These are phyloP conservation scores for Lomentospora prolificans DNA, from an alignment of 2,329 filamentous ascomycete species.

Conservation along the genomic window DNA sequence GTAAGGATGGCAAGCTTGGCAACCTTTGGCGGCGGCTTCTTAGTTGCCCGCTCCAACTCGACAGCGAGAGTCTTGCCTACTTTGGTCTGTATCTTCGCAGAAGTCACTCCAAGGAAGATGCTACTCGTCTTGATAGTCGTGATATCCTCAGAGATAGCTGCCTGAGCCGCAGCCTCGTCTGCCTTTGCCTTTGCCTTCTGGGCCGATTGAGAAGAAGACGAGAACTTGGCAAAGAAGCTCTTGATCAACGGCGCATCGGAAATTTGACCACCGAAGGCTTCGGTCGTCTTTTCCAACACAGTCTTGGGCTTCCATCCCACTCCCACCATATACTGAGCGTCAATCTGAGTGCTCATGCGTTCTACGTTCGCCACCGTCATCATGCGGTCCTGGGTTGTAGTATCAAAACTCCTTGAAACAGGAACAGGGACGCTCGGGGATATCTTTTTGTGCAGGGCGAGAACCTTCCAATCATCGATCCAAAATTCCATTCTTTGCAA, in stretches of 20 bases:
- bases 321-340: conserved; percentile 79
- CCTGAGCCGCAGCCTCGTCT: conserved; percentile 54
- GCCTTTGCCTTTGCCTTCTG: conserved; percentile 46
- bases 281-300: conserved; percentile 29
- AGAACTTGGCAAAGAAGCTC: conserved; percentile 73
- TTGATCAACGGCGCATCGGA: conserved; percentile 54
- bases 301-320: conserved; percentile 69
- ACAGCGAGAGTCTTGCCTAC: conserved; percentile 63
- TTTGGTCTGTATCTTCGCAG: conserved; percentile 69
- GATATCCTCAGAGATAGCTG: conserved; percentile 59
- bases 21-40: conserved; percentile 85
- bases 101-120: conserved; percentile 83
- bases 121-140: conserved; percentile 61
- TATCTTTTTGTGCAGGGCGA: conserved; percentile 73
- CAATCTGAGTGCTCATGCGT: conserved; percentile 81
- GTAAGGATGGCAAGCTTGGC: conserved; percentile 83
- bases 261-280: conserved; percentile 38
- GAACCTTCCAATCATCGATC: conserved; percentile 76
- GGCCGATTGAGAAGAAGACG: conserved; percentile 43
- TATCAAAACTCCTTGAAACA: conserved; percentile 71
- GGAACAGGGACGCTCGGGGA: conserved; percentile 64
- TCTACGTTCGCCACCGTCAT: conserved; percentile 81
- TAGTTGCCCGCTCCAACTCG: conserved; percentile 90
- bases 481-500: conserved; percentile 80
- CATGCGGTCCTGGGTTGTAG: conserved; percentile 72